Base-by-base conservation (phyloP, 2,329 filamentous ascomycete genomes). In the Ramularia endophylla region DNA sequence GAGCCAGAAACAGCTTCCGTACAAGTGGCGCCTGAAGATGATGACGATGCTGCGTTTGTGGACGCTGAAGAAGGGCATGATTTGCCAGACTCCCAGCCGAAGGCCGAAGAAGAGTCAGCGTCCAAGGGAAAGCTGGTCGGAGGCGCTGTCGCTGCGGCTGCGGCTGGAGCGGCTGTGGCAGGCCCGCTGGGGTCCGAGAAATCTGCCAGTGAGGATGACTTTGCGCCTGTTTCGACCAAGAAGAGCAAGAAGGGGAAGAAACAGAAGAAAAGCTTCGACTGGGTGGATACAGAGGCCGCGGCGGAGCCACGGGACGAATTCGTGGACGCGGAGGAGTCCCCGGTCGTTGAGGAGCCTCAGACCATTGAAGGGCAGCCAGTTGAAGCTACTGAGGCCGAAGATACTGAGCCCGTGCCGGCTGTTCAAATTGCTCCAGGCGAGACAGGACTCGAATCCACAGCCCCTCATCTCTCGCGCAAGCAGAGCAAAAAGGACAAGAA, bases 401-500 rank as follows among this genome's bases (percentile, higher is more conserved):
- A 25, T 25, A 25, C 6, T 25, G 11, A 25, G 22, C 11, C 22
- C n/a, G n/a, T n/a, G n/a, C n/a, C n/a, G n/a, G n/a, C n/a, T n/a
- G n/a, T n/a, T n/a, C n/a, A n/a, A n/a, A n/a, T n/a, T n/a, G n/a
- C n/a, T n/a, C n/a, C n/a, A n/a, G n/a, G n/a, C n/a, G n/a, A n/a
- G n/a, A n/a, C n/a, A n/a, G n/a, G n/a, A n/a, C n/a, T n/a, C 22
- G 22, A 25, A 11, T 11, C 22, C 22, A 25, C 22, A 6, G 6
- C 22, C 22, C 11, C 27, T 29, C 13, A 41, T 40, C 16, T 27
- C 22, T 18, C 40, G 16, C 7, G 53, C 47, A 22, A 61, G 40
- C 45, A 53, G 18, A 47, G 43, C 28, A 50, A 50, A 39, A 54
- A 58, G 31, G 41, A 64, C 25, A 51, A 53, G 45, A 67, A 68